Percentiles rank a stretch among this genome's conserved stretches.
phyloP scores from a whole-genome alignment of 1,139 yeast genomes.

The Yamadazyma dushanensis region DNA sequence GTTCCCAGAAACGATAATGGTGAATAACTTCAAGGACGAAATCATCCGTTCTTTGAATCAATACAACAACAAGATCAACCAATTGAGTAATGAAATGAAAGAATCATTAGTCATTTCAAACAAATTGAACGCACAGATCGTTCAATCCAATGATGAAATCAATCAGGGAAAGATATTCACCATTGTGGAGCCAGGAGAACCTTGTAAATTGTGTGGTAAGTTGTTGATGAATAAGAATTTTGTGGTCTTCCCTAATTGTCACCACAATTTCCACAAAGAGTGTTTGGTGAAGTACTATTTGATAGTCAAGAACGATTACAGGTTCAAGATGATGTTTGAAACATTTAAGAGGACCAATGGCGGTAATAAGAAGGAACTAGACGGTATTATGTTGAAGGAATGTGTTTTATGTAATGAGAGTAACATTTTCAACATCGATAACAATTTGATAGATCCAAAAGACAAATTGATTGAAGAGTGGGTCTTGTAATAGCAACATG shows the following conservation, averaged over 20 bases:
- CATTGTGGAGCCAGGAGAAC: constrained; percentile 78
- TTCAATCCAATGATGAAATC: constrained; percentile 46
- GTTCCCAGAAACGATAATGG: constrained; percentile 79
- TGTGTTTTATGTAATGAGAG: constrained; percentile 83
- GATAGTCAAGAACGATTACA: constrained; percentile 63
- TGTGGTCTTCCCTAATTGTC: constrained; percentile 79
- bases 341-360: constrained; percentile 48
- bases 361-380: constrained; percentile 46
- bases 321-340: constrained; percentile 61
- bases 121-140: constrained; percentile 60
- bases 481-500: constrained; percentile 20
- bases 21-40: constrained; percentile 83
- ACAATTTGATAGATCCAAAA: constrained; percentile 29
- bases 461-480: constrained; percentile 27
- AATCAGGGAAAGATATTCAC: constrained; percentile 34
- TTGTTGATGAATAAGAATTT: constrained; percentile 74
- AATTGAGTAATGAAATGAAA: constrained; percentile 73
- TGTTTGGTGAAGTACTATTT: constrained; percentile 67
- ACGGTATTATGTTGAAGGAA: constrained; percentile 58
- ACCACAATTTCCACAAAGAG: constrained; percentile 87
- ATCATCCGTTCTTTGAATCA: constrained; percentile 74
- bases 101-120: constrained; percentile 67
- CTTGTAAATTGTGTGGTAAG: constrained; percentile 70
- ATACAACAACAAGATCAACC: constrained; percentile 64
- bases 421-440: constrained; percentile 70